Evolutionary conservation across 2,329 filamentous ascomycete genomes (phyloP).

Genomic region (Simplicillium aogashimaense): DNA sequence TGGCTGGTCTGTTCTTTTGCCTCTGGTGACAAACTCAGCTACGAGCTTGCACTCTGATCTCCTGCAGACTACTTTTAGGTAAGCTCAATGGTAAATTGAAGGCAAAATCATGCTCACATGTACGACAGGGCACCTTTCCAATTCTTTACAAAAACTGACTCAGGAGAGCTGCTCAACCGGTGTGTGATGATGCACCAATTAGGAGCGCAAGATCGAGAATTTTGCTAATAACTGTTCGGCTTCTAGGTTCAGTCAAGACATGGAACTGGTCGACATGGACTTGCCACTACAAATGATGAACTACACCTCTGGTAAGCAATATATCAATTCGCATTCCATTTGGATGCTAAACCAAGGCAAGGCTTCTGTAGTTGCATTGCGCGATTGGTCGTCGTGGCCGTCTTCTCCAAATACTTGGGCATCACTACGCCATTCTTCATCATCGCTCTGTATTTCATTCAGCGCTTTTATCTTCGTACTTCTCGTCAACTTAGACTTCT

Average conservation of each 20-base stretch:
- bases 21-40: neutral
- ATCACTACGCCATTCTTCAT: neutral
- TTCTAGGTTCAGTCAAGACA: neutral
- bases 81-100: neutral
- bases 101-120: neutral
- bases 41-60: neutral
- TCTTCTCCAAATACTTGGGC: neutral
- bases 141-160: slow-evolving; percentile 1
- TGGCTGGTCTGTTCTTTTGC: slow-evolving; percentile 12
- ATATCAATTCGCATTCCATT: neutral
- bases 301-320: neutral
- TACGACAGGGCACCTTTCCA: neutral
- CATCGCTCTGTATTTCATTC: neutral
- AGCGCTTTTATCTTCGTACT: slow-evolving; percentile 8
- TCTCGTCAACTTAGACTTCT: slow-evolving; percentile 19
- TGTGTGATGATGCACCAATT: neutral
- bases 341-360: too few species aligned
- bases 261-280: neutral
- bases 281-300: neutral
- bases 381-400: neutral
- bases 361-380: neutral
- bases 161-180: neutral
- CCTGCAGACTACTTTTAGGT: neutral
- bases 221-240: too few species aligned
- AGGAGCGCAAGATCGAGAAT: too few species aligned